Conservation (phyloP, 73 alveolate genomes). For the Tetrahymena malaccensis region DNA sequence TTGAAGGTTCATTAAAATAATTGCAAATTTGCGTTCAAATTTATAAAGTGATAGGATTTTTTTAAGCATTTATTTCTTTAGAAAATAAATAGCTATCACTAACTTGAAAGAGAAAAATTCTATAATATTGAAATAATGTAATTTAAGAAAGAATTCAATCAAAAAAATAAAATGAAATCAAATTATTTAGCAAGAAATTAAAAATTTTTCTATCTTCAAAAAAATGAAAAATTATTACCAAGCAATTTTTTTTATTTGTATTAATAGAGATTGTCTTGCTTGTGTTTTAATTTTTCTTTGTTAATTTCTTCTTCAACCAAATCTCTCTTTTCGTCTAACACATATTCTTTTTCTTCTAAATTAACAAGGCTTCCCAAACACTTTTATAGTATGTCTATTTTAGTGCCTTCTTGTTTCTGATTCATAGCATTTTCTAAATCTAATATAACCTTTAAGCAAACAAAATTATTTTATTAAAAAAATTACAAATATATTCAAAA, state of each 20-base stretch:
- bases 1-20: no score
- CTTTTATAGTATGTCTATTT: slow-evolving; percentile 45
- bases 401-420: slow-evolving; percentile 65
- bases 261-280: slow-evolving; percentile 65
- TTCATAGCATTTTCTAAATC: slow-evolving; percentile 93
- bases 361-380: slow-evolving; percentile 30
- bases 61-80: no score
- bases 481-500: not conserved
- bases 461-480: not conserved
- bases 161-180: no score
- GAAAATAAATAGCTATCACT: no score
- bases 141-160: no score
- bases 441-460: slow-evolving; percentile 1
- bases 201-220: not conserved
- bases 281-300: slow-evolving; percentile 61
- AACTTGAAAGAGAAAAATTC: not conserved
- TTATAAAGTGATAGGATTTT: no score
- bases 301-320: slow-evolving; percentile 90
- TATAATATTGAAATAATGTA: no score
- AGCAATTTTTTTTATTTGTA: slow-evolving; percentile 60
- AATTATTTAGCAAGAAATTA: no score
- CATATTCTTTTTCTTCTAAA: slow-evolving; percentile 42
- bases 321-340: slow-evolving; percentile 56
- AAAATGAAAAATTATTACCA: not conserved
- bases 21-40: no score